phyloP scores from a whole-genome alignment of 345 rosid species.

The Aegle marmelos region DNA sequence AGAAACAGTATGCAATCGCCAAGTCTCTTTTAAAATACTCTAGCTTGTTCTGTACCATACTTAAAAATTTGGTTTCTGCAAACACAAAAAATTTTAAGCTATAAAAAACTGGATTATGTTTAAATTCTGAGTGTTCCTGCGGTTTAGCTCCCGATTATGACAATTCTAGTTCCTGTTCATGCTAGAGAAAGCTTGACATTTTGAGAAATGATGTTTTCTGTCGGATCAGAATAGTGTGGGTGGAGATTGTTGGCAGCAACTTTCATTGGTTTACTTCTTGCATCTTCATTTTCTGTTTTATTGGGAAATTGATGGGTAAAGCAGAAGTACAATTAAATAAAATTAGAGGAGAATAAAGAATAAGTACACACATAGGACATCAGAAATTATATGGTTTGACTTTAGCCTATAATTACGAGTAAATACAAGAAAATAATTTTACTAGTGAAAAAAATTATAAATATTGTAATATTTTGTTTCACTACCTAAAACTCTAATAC shows the following conservation, averaged over 20 bases:
- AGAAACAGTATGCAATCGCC: not conserved
- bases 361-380: too few relatives aligned
- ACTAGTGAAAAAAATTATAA: too few relatives aligned
- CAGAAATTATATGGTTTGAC: too few relatives aligned
- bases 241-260: conserved; percentile 7
- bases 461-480: too few relatives aligned
- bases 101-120: not conserved
- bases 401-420: too few relatives aligned
- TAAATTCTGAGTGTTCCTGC: not conserved
- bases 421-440: too few relatives aligned
- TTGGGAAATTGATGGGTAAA: too few relatives aligned
- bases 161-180: not conserved
- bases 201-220: not conserved
- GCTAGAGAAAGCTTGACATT: not conserved
- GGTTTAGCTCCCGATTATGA: not conserved
- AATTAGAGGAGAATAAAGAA: too few relatives aligned
- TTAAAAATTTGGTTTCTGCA: not conserved
- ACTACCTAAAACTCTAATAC: too few relatives aligned
- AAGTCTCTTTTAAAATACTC: not conserved
- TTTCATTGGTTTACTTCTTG: conserved; percentile 18
- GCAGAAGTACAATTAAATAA: too few relatives aligned
- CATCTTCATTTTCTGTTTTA: conserved; percentile 13
- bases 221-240: conserved; percentile 11
- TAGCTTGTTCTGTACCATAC: conserved; percentile 9
- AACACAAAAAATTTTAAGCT: not conserved